A percentile compares a stretch with the other conserved stretches of the same genome.
Conservation (phyloP, 1,284 basidiomycete genomes). For the Ceratobasidium sp. region DNA sequence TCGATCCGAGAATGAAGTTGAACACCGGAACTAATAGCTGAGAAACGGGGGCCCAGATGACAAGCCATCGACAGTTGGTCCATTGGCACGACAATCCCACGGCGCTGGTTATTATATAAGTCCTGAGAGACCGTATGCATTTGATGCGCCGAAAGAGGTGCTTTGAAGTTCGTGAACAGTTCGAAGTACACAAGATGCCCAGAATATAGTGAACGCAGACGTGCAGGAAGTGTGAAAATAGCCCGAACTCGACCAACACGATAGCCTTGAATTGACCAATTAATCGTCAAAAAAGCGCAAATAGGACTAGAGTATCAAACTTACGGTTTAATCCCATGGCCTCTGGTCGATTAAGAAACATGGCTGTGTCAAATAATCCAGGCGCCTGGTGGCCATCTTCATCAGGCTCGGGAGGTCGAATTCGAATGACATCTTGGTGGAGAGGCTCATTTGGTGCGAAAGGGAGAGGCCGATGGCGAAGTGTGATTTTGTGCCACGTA, state of each 20-base stretch:
- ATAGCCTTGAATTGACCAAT: background rate
- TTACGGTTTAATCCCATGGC: background rate
- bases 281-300: background rate
- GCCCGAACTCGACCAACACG: background rate
- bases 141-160: background rate
- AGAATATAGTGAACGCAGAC: background rate
- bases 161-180: conserved; percentile 1
- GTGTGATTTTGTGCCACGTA: background rate
- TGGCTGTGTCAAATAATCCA: background rate
- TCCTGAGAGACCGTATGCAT: background rate
- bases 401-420: background rate
- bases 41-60: conserved; percentile 13
- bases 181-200: conserved; percentile 11
- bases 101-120: background rate
- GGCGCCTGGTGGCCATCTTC: background rate
- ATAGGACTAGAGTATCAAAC: background rate
- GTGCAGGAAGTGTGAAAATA: conserved; percentile 1
- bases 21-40: background rate
- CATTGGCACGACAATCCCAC: background rate
- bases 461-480: background rate
- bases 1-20: background rate
- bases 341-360: conserved; percentile 4
- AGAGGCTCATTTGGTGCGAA: background rate
- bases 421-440: conserved; percentile 4
- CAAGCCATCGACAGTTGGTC: background rate